Conservation (phyloP, 331 rosid species). For the Quercus phellos region DNA sequence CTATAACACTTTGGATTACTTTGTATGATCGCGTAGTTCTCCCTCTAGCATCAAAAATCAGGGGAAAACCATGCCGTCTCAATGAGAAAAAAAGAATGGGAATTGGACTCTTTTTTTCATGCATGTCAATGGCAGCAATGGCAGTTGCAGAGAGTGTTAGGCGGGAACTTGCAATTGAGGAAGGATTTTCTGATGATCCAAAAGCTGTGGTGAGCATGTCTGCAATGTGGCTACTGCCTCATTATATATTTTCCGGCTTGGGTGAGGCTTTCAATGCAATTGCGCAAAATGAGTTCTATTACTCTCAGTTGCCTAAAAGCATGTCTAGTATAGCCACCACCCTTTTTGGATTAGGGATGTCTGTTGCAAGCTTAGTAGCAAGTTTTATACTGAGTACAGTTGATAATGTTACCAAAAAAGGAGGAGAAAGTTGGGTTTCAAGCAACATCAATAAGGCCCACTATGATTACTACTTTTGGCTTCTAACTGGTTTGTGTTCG, state of each 20-base stretch:
- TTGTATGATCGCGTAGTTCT: conserved; percentile 33
- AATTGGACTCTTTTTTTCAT: conserved; percentile 29
- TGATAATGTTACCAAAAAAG: neutral
- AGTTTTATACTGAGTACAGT: conserved; percentile 1
- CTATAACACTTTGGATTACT: conserved; percentile 26
- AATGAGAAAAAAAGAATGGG: conserved; percentile 35
- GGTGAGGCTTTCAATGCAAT: conserved; percentile 8
- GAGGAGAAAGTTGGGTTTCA: conserved; percentile 21
- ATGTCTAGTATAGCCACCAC: conserved; percentile 14
- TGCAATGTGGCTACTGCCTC: conserved; percentile 23
- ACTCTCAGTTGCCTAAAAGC: conserved; percentile 3
- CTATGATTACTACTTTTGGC: conserved; percentile 20
- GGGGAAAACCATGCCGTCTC: conserved; percentile 22
- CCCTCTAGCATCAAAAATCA: conserved; percentile 36
- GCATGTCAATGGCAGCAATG: conserved; percentile 25
- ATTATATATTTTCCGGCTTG: neutral
- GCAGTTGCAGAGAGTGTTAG: conserved; percentile 30
- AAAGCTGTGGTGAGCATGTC: conserved; percentile 35
- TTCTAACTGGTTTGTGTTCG: neutral
- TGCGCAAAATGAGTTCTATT: conserved; percentile 19
- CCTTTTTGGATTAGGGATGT: neutral
- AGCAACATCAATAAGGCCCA: conserved; percentile 17
- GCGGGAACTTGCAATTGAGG: conserved; percentile 26
- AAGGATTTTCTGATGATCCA: conserved; percentile 35
- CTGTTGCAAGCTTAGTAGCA: conserved; percentile 1